Evolutionary conservation across 768 basidiomycete genomes (phyloP), one percentile per base, ranked within the genome.

Genomic region (Leccinum aurantiacum): DNA sequence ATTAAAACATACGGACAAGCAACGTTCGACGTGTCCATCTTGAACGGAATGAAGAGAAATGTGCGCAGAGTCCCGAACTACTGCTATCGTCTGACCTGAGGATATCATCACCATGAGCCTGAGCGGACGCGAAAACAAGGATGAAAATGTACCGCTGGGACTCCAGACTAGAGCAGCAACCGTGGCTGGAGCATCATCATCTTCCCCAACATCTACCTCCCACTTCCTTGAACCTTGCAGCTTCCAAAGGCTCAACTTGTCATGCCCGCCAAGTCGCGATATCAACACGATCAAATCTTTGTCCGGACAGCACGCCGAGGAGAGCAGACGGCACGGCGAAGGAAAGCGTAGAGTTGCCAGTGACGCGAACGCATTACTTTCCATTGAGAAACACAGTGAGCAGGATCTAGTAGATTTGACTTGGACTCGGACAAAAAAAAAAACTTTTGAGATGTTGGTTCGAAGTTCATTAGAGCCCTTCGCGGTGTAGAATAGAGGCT

Each of bases 221-320:
- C 92, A 94, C 62, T 88, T 86, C 72, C 86, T 92, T 7, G 84
- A 75, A 17, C 91, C 90, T 63, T 88, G 86, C 71, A 86, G 83
- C 65, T 90, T 92, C 90, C 90, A 94, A 38, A 94, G 77, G 63
- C 86, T 84, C 68, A 93, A 72, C 60, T 84, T 81, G 67, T 91
- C 89, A 62, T 82, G 81, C 33, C 85, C 84, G 33, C 85, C 89
- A 25, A 87, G 76, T 29, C 84, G 82, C 59, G 87, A 86, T 53
- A 92, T 76, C 8, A 91, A 75, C 27, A 87, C 77, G 4, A 92
- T 75, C 46, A 93, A 77, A 72, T 93, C 91, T 71, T 93, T 93
- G 76, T 93, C 91, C 9, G 91, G 90, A 71, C 91, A 91, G 66
- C 91, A 92, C 51, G 91, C 84, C 22, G 85, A 81, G 10, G 77